These are phyloP conservation scores for Pestalotiopsis sp. DNA, from an alignment of 2,329 filamentous ascomycete genomes.

Conservation along the genomic window DNA sequence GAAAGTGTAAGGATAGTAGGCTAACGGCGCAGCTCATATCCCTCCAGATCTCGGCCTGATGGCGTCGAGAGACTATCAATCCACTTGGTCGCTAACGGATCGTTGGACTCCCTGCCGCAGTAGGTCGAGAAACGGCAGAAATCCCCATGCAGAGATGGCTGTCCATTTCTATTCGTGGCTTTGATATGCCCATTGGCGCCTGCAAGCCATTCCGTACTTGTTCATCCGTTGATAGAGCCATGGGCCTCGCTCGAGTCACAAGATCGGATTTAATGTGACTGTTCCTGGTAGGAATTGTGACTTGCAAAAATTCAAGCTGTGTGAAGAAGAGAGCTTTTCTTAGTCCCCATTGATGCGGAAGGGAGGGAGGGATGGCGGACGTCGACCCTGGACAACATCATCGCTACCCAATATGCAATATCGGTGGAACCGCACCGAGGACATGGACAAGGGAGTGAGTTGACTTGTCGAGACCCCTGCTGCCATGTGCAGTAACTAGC, in stretches of 20 bases:
- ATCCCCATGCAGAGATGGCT: not conserved
- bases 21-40: not conserved
- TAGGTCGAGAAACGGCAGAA: not conserved
- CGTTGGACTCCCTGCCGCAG: not conserved
- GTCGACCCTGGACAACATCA: not conserved
- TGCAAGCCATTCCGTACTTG: not conserved
- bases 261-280: not conserved
- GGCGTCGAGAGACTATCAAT: not conserved
- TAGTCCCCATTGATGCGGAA: not conserved
- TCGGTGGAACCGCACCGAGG: conserved; percentile 7
- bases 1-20: not conserved
- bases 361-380: not conserved
- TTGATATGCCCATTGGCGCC: not conserved
- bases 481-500: conserved; percentile 6
- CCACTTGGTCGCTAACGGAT: not conserved
- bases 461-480: conserved; percentile 3
- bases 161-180: not conserved
- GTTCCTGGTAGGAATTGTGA: not conserved
- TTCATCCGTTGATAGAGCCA: not conserved
- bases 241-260: not conserved
- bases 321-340: not conserved
- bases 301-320: not conserved
- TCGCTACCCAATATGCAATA: not conserved
- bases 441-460: conserved; percentile 2
- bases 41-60: not conserved